Evolutionary conservation across 352 stramenopile species (phyloP), one percentile per base, ranked within the genome.

Genomic region (Globisporangium nodosum): DNA sequence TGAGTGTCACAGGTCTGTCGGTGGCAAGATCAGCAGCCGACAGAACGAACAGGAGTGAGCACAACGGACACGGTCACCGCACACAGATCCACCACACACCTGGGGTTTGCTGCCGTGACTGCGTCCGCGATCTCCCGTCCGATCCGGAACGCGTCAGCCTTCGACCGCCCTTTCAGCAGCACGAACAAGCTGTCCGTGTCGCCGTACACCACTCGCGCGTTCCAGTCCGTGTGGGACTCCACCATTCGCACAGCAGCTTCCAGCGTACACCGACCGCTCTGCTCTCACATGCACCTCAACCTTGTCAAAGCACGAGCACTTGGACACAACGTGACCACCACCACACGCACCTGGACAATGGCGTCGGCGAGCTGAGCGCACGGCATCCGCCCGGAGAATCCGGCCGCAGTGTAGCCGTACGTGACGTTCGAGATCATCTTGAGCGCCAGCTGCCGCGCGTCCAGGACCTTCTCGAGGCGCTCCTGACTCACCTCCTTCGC

Each of bases 341-440:
- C 5, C 15, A 16, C 40, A 24, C 51, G 33, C 39, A 92, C 96
- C 70, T 98, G 88, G 39, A 99, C 98, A 65, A 99, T 99, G 2
- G 97, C 86, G 75, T 99, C 98, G 9, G 97, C 97, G 11, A 99
- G 78, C 69, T 98, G 88, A 40, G 90, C 84, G 61, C 92, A 98
- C 6, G 95, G 96, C 85, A 98, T 99, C 18, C 98, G 77, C 1
- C 98, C 98, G 39, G 89, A 98, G 73, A 99, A 99, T 0, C 96
- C 97, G 18, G 98, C 98, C 2, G 93, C 95, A 5, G 97, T 99
- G 78, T 99, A 99, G 6, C 93, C 96, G 70, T 99, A 99, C 16
- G 96, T 99, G 30, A 99, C 97, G 73, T 99, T 99, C 5, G 97
- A 94, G 49, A 99, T 95, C 83, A 99, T 96, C 74, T 99, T 99